Evolutionary conservation across 2,329 filamentous ascomycete genomes (phyloP), one percentile per base, ranked within the genome.

Genomic region (Calcarisporium arbuscula): DNA sequence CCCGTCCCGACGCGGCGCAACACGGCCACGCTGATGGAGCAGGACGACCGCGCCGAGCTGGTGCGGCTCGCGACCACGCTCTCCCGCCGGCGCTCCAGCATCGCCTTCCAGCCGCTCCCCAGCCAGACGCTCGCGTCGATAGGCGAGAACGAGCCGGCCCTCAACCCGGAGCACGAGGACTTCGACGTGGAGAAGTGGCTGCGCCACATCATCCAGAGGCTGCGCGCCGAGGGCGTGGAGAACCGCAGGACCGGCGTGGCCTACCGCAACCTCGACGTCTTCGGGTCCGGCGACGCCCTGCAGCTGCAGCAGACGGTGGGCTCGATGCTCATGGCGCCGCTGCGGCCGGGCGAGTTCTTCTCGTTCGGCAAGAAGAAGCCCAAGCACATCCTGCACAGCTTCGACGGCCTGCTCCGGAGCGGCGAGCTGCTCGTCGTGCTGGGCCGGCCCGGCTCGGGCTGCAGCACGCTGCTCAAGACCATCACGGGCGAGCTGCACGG

Each of bases 351-450:
- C 1, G 73, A 84, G 37, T 58, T 70, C 27, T 63, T 83, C 32
- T 69, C 64, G 16, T 65, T 61, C 11, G 51, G 53, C 2, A 60
- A 58, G 29, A 62, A 66, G 39, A 46, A 61, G 20, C 62, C 58
- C 10, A 80, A 77, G 43, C 69, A 77, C 21, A 85, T 85, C 41
- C 58, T 85, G 14, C 65, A 68, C 20, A 60, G 69, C 36, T 82
- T 85, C 40, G 72, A 84, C 45, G 82, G 82, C 5, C 43, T 83
- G 4, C 54, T 85, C 11, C 64, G 70, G 38, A 69, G 65, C 32
- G 80, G 81, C 4, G 80, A 86, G 62, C 73, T 85, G 53, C 55
- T 85, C 15, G 70, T 84, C 3, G 80, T 85, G 2, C 67, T 86
- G 0, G 81, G 82, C 4, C 68, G 79, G 18, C 81, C 82, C 1